phyloP scores from a whole-genome alignment of 2,329 filamentous ascomycete species.

The Epichloe gansuensis region DNA sequence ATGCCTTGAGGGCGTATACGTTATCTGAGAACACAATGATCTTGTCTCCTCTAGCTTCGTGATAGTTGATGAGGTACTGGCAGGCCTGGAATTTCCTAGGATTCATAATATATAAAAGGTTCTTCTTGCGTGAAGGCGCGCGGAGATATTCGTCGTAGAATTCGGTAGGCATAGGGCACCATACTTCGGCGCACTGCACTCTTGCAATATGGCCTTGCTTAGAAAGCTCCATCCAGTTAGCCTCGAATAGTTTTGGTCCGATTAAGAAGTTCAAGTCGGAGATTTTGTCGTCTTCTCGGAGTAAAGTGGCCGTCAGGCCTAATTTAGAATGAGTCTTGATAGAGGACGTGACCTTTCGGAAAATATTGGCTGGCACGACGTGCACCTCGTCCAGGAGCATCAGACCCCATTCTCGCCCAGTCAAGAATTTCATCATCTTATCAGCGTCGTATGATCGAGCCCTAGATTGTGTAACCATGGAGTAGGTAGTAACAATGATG shows the following conservation, averaged over 20 bases:
- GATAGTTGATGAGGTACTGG: constrained; percentile 96
- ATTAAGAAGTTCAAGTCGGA: constrained; percentile 95
- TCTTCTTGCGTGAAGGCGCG: constrained; percentile 39
- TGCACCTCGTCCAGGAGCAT: constrained; percentile 97
- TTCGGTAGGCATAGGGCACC: constrained; percentile 98
- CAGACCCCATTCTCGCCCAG: constrained; percentile 82
- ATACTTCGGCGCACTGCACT: constrained; percentile 96
- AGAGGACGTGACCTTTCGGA: constrained; percentile 80
- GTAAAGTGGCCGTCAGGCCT: constrained; percentile 81
- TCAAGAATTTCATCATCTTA: constrained; percentile 95
- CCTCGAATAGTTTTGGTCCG: constrained; percentile 92
- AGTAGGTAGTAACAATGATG: constrained; percentile 95
- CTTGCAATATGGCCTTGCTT: constrained; percentile 94
- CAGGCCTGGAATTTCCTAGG: constrained; percentile 93
- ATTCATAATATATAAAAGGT: constrained; percentile 83
- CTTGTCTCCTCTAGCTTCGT: constrained; percentile 89
- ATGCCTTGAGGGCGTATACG: constrained; percentile 78
- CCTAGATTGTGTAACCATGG: constrained; percentile 91
- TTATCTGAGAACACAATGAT: constrained; percentile 98
- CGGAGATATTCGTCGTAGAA: constrained; percentile 92
- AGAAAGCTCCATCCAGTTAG: constrained; percentile 98
- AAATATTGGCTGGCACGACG: constrained; percentile 93
- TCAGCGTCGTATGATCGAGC: constrained; percentile 83
- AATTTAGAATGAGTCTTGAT: constrained; percentile 95
- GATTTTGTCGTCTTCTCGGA: constrained; percentile 97